phyloP scores from a whole-genome alignment of 148 eudicot genomes.

The Dysphania ambrosioides region DNA sequence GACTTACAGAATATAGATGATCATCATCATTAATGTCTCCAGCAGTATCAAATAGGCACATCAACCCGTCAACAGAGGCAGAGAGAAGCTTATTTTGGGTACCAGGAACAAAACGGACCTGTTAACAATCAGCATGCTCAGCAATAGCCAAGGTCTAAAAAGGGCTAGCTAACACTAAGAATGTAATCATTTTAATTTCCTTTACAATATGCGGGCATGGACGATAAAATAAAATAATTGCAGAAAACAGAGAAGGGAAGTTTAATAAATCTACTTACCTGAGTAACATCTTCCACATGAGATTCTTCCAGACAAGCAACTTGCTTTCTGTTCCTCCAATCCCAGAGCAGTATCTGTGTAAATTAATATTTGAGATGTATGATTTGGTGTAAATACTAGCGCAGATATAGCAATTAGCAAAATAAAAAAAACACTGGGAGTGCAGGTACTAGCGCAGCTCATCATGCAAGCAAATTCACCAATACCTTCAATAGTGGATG shows the following conservation, averaged over 20 bases:
- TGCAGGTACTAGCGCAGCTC: background rate
- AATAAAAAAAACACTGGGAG: background rate
- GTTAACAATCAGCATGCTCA: conserved; percentile 11
- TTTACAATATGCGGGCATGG: background rate
- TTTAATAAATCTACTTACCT: conserved; percentile 40
- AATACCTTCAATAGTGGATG: background rate
- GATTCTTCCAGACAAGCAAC: conserved; percentile 93
- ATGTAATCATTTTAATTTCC: background rate
- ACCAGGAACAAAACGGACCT: conserved; percentile 87
- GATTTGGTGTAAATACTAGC: background rate
- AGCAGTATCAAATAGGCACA: conserved; percentile 81
- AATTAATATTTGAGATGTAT: background rate
- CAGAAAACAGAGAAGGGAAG: background rate
- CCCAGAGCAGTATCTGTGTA: conserved; percentile 80
- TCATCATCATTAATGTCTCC: conserved; percentile 87
- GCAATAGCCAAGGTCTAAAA: conserved; percentile 2
- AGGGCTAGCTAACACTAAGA: too few relatives aligned
- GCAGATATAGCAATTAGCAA: background rate
- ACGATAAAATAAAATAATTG: background rate
- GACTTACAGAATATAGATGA: conserved; percentile 74
- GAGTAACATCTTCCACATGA: conserved; percentile 96
- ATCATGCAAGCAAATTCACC: background rate
- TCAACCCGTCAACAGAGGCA: conserved; percentile 90
- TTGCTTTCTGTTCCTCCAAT: conserved; percentile 83
- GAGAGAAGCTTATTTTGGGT: conserved; percentile 78